Percentiles rank a stretch among this genome's conserved stretches.
Evolutionary conservation across 805 yeast species (phyloP).

Genomic region (Starmera quercuum): DNA sequence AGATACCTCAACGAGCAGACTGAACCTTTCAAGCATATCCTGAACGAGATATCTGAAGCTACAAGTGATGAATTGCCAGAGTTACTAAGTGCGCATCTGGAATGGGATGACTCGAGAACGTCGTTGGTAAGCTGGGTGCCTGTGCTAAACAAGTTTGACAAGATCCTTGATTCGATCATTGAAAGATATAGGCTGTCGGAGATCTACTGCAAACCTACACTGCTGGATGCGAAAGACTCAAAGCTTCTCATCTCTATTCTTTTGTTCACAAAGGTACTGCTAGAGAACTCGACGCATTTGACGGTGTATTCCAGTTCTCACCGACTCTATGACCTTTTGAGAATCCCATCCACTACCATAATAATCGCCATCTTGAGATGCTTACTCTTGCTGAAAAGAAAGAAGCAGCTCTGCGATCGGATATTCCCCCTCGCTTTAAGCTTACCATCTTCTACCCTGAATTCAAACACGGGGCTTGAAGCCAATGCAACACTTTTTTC

Average conservation of each 20-base stretch:
- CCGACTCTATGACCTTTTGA: constrained; percentile 48
- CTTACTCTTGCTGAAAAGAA: constrained; percentile 22
- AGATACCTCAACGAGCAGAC: constrained; percentile 14
- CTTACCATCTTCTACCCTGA: constrained; percentile 40
- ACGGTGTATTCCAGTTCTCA: constrained; percentile 62
- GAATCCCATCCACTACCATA: constrained; percentile 52
- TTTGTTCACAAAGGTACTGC: constrained; percentile 50
- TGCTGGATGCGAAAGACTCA: constrained; percentile 40
- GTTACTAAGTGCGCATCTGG: constrained; percentile 27
- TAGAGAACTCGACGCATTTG: constrained; percentile 65
- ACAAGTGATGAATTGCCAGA: constrained; percentile 32
- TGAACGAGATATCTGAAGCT: constrained; percentile 31
- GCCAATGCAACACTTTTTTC: constrained; percentile 40
- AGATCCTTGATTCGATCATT: constrained; percentile 46
- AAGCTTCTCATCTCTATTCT: constrained; percentile 42
- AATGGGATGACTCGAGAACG: constrained; percentile 59
- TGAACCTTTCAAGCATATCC: constrained; percentile 27
- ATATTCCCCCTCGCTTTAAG: constrained; percentile 40
- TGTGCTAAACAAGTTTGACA: constrained; percentile 69
- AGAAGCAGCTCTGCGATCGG: constrained; percentile 17
- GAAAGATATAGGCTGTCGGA: constrained; percentile 43
- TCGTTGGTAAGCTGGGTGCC: constrained; percentile 73
- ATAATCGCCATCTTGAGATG: constrained; percentile 55
- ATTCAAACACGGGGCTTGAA: constrained; percentile 23
- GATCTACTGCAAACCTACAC: constrained; percentile 37